Evolutionary conservation across 805 yeast species (phyloP).

Genomic region (Saturnispora halmiae): DNA sequence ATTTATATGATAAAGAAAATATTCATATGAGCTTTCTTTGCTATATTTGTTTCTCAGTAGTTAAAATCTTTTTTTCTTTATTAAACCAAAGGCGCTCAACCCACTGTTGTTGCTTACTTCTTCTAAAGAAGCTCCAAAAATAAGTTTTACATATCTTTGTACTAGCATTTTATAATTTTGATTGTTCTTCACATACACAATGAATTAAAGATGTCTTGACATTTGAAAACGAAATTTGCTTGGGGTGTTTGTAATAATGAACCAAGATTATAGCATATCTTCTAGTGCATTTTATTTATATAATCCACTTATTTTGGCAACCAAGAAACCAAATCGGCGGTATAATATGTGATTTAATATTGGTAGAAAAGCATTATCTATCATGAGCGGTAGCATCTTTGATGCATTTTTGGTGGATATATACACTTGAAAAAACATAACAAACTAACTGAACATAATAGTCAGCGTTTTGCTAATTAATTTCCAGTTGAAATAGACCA

Average conservation of each 20-base stretch:
- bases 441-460: slow-evolving; percentile 40
- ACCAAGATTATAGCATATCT: slow-evolving; percentile 50
- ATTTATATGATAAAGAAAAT: too few species aligned
- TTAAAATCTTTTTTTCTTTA: too few species aligned
- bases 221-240: too few species aligned
- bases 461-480: slow-evolving; percentile 30
- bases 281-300: slow-evolving; percentile 32
- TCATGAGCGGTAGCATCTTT: slow-evolving; percentile 43
- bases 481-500: slow-evolving; percentile 69
- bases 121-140: too few species aligned
- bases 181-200: too few species aligned
- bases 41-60: too few species aligned
- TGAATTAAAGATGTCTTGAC: too few species aligned
- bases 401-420: slow-evolving; percentile 44
- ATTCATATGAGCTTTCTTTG: too few species aligned
- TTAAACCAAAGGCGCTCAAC: too few species aligned
- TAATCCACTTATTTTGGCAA: slow-evolving; percentile 38
- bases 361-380: slow-evolving; percentile 54
- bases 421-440: slow-evolving; percentile 80
- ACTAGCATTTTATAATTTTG: slow-evolving; percentile 31
- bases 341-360: slow-evolving; percentile 53
- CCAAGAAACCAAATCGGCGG: slow-evolving; percentile 63
- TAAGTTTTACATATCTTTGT: too few species aligned
- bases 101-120: too few species aligned
- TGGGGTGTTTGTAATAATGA: too few species aligned